phyloP scores from a whole-genome alignment of 1,139 yeast genomes.

The Blastobotrys serpentis region DNA sequence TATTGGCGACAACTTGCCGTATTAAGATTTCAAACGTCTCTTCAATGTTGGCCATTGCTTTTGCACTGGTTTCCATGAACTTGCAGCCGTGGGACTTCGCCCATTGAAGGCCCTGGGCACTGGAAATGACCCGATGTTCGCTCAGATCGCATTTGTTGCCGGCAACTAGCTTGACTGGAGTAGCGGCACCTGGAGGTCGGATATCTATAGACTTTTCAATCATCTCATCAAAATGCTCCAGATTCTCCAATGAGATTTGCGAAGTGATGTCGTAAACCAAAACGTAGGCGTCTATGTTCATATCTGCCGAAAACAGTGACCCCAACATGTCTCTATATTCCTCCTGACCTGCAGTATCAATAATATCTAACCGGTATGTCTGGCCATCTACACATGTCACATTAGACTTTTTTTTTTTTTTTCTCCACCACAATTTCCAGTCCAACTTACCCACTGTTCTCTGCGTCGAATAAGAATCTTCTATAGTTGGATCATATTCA shows the following conservation, averaged over 20 bases:
- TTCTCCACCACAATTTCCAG: neutral
- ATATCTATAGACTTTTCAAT: slow-evolving; percentile 72
- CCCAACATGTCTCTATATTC: slow-evolving; percentile 54
- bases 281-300: slow-evolving; percentile 87
- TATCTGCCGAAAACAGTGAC: slow-evolving; percentile 54
- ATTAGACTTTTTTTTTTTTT: too few relatives aligned
- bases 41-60: slow-evolving; percentile 85
- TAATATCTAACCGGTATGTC: slow-evolving; percentile 35
- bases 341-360: slow-evolving; percentile 43
- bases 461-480: slow-evolving; percentile 39
- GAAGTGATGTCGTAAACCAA: slow-evolving; percentile 86
- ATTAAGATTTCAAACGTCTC: slow-evolving; percentile 76
- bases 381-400: slow-evolving; percentile 30
- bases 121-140: slow-evolving; percentile 73
- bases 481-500: slow-evolving; percentile 41
- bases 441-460: slow-evolving; percentile 30
- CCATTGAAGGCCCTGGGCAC: slow-evolving; percentile 76
- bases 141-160: slow-evolving; percentile 57
- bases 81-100: slow-evolving; percentile 74
- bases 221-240: slow-evolving; percentile 79
- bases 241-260: slow-evolving; percentile 74
- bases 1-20: slow-evolving; percentile 47
- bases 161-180: slow-evolving; percentile 37
- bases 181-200: slow-evolving; percentile 24
- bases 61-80: slow-evolving; percentile 86